A percentile compares a stretch with the other conserved stretches of the same genome.
Conservation (phyloP, 169 alveolate species). For the Neospora caninum region DNA sequence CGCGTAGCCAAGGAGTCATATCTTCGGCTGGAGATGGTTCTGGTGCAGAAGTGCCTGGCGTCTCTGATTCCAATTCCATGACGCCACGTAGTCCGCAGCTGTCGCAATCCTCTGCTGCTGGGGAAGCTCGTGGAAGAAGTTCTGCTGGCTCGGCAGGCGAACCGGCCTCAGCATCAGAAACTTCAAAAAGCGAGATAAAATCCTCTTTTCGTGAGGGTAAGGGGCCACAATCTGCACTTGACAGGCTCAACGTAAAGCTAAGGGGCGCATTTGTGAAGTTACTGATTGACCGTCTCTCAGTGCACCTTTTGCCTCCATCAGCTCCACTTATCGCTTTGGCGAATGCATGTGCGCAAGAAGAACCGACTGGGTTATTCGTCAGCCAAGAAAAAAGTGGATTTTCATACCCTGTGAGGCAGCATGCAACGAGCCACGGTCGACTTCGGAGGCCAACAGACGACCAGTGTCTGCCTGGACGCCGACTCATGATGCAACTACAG, state of each 20-base stretch:
- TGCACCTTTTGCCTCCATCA: conserved; percentile 27
- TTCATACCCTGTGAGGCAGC: background rate
- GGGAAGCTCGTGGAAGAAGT: background rate
- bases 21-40: background rate
- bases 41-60: background rate
- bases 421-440: background rate
- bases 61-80: background rate
- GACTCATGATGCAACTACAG: background rate
- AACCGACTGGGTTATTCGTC: background rate
- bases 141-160: background rate
- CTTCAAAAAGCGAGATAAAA: no score
- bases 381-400: background rate
- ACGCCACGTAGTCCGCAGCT: background rate
- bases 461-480: background rate
- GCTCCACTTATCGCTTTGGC: background rate
- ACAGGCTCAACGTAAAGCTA: background rate
- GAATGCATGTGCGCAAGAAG: background rate
- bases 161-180: background rate
- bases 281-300: background rate
- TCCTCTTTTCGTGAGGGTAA: no score
- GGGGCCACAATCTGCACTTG: no score
- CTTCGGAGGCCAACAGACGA: background rate
- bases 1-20: background rate
- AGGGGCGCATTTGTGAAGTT: background rate
- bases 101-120: background rate